Percentiles rank a stretch among this genome's conserved stretches.
Evolutionary conservation across 148 eudicot species (phyloP).

Genomic region (Chenopodium suecicum): DNA sequence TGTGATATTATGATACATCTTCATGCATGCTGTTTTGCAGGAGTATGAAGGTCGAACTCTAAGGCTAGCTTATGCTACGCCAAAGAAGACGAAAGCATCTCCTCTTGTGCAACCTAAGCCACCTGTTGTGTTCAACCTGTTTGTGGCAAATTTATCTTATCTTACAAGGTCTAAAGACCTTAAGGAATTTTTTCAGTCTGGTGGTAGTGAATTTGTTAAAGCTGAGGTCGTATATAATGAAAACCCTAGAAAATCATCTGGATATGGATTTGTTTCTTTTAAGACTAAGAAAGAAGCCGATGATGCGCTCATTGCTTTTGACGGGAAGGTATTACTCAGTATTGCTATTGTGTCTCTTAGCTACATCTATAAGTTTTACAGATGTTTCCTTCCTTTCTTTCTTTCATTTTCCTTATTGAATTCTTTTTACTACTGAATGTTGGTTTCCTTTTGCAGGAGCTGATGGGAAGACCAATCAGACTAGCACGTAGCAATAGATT

Average conservation of each 20-base stretch:
- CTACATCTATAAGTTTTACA: neutral
- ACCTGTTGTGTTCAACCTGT: conserved; percentile 59
- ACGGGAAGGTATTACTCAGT: conserved; percentile 63
- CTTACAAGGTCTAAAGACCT: conserved; percentile 73
- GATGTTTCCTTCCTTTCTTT: neutral
- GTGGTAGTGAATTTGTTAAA: conserved; percentile 51
- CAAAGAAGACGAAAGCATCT: conserved; percentile 42
- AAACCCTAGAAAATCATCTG: conserved; percentile 65
- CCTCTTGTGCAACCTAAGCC: conserved; percentile 43
- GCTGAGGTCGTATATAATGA: conserved; percentile 68
- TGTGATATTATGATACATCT: neutral
- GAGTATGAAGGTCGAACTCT: conserved; percentile 74
- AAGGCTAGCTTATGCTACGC: conserved; percentile 71
- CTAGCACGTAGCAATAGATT: conserved; percentile 64
- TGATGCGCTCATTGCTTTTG: conserved; percentile 59
- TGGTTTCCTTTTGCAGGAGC: conserved; percentile 41
- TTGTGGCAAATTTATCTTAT: conserved; percentile 71
- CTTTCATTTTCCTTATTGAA: neutral
- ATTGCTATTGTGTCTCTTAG: neutral
- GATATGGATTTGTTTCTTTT: conserved; percentile 93
- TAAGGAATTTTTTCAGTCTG: conserved; percentile 61
- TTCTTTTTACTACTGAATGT: neutral
- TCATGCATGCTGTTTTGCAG: conserved; percentile 31
- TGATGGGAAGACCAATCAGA: conserved; percentile 72
- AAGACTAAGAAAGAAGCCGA: conserved; percentile 76